Percentiles rank a stretch among this genome's conserved stretches.
phyloP scores from a whole-genome alignment of 2,329 filamentous ascomycete genomes.

The Colletotrichum lini region DNA sequence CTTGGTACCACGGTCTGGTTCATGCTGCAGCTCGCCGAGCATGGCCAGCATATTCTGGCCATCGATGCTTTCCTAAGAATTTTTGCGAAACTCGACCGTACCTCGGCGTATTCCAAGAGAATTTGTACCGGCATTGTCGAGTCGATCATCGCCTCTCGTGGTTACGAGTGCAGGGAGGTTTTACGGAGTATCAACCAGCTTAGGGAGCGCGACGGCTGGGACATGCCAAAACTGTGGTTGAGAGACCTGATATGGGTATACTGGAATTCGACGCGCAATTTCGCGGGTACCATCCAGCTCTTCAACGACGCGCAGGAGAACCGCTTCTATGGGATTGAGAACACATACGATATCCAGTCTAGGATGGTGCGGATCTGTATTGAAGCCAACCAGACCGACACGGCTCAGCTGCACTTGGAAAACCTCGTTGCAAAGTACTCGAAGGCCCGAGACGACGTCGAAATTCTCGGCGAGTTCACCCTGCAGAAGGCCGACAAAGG shows the following conservation, averaged over 20 bases:
- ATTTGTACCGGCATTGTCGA: conserved; percentile 20
- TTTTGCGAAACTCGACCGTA: conserved; percentile 10
- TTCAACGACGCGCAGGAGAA: conserved; percentile 23
- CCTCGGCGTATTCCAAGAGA: conserved; percentile 12
- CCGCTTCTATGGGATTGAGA: conserved; percentile 30
- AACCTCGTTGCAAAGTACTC: conserved; percentile 11
- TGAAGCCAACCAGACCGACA: conserved; percentile 25
- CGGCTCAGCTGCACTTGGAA: conserved; percentile 21
- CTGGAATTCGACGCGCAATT: conserved; percentile 28
- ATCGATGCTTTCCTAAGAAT: conserved; percentile 36
- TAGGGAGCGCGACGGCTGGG: conserved; percentile 27
- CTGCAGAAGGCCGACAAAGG: conserved; percentile 54
- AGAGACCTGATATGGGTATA: conserved; percentile 9
- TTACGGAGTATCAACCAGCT: conserved; percentile 19
- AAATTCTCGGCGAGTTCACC: conserved; percentile 54
- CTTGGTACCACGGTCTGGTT: conserved; percentile 18
- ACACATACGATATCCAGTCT: conserved; percentile 21
- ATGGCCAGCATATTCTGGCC: conserved; percentile 22
- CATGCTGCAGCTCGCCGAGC: conserved; percentile 22
- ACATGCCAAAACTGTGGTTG: conserved; percentile 18
- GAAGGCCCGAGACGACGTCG: conserved; percentile 15
- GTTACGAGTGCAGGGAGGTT: conserved; percentile 31
- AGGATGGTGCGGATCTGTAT: conserved; percentile 37
- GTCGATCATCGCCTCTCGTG: conserved; percentile 23
- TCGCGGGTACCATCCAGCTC: conserved; percentile 13